phyloP scores from a whole-genome alignment of 1,284 basidiomycete species.

The Hymenochaete sp. region DNA sequence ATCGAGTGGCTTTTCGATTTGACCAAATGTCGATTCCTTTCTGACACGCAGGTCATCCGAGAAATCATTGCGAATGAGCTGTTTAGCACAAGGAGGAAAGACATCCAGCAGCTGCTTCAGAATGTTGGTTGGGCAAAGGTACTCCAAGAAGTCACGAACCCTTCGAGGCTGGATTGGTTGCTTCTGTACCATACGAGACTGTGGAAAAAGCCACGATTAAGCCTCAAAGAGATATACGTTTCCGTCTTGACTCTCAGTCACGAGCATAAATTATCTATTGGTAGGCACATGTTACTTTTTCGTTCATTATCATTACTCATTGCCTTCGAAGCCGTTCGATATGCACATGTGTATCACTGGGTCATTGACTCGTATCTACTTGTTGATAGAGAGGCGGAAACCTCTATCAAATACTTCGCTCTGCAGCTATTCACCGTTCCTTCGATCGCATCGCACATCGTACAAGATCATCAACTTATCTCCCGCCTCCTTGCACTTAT shows the following conservation, averaged over 20 bases:
- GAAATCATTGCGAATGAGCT: constrained; percentile 68
- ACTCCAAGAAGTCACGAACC: constrained; percentile 43
- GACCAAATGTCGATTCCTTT: constrained; percentile 58
- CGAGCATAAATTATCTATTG: constrained; percentile 70
- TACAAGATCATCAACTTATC: constrained; percentile 68
- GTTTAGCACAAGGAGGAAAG: constrained; percentile 49
- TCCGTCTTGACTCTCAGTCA: constrained; percentile 66
- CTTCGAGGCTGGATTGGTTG: constrained; percentile 63
- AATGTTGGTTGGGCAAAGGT: constrained; percentile 32
- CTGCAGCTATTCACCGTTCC: constrained; percentile 88
- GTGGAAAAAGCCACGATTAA: constrained; percentile 78
- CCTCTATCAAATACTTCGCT: constrained; percentile 86
- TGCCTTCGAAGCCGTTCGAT: constrained; percentile 58
- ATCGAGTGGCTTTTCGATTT: constrained; percentile 85
- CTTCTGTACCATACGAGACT: constrained; percentile 73
- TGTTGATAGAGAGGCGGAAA: constrained; percentile 86
- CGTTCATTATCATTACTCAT: constrained; percentile 10
- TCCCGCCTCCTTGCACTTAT: constrained; percentile 74
- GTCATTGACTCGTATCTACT: constrained; percentile 87
- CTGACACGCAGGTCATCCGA: constrained; percentile 58
- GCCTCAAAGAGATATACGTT: constrained; percentile 77
- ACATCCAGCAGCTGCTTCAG: constrained; percentile 30
- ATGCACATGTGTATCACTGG: constrained; percentile 78
- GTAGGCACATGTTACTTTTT: constrained; percentile 33
- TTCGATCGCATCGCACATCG: constrained; percentile 71